Conservation (phyloP, 495 filamentous ascomycete species). For the Lichina pygmaea region DNA sequence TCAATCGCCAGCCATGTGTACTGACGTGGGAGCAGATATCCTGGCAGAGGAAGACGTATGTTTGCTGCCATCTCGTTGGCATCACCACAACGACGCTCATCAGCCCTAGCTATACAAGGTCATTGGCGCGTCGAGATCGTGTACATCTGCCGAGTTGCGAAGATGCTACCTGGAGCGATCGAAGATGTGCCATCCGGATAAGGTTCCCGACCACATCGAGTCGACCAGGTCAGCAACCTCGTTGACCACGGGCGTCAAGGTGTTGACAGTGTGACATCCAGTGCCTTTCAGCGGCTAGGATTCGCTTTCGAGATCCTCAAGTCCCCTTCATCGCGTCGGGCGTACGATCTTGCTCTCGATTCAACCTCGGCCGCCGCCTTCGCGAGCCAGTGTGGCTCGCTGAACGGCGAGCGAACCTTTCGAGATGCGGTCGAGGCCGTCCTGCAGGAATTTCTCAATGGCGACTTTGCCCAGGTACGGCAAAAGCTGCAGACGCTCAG, state of each 20-base stretch:
- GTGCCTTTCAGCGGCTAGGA: slow-evolving; percentile 17
- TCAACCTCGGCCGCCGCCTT: slow-evolving; percentile 5
- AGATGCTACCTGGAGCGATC: slow-evolving; percentile 17
- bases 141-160: slow-evolving; percentile 14
- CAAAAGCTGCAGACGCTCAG: slow-evolving; percentile 11
- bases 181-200: slow-evolving; percentile 19
- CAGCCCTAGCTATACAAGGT: slow-evolving; percentile 12
- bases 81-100: neutral
- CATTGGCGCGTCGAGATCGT: slow-evolving; percentile 11
- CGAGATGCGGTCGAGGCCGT: slow-evolving; percentile 14
- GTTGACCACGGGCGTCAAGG: neutral
- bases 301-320: slow-evolving; percentile 19
- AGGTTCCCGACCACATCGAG: slow-evolving; percentile 11
- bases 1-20: neutral
- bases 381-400: slow-evolving; percentile 8
- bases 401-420: slow-evolving; percentile 16
- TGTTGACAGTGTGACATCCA: neutral
- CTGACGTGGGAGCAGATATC: slow-evolving; percentile 8
- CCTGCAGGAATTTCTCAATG: slow-evolving; percentile 16
- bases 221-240: slow-evolving; percentile 9
- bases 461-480: slow-evolving; percentile 15
- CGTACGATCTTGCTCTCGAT: slow-evolving; percentile 14
- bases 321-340: slow-evolving; percentile 12
- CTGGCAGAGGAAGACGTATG: slow-evolving; percentile 14
- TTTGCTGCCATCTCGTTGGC: too few species aligned